Evolutionary conservation across 2,329 filamentous ascomycete genomes (phyloP), one percentile per base, ranked within the genome.

Genomic region (Calonectria crousiana): DNA sequence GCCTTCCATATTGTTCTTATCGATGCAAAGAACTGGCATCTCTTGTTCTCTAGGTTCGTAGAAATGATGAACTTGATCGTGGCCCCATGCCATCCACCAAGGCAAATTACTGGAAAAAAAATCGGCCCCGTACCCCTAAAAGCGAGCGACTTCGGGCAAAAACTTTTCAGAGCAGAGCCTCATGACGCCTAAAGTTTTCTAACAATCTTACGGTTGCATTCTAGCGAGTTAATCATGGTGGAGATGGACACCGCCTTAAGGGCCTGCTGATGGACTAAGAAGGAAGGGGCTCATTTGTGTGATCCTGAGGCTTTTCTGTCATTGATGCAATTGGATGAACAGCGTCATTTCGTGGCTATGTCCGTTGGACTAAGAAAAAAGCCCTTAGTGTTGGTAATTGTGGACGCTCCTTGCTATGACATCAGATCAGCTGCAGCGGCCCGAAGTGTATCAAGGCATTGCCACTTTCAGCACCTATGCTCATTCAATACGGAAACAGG

Each of bases 301-400:
- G 56, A 38, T 62, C 23, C 4, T 62, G 36, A 62, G 34, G 56
- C 56, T 34, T 62, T 62, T 62, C 34, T 62, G 16, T 14, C 56
- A 62, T 41, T 28, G 16, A 16, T 38, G 18, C 23, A 62, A 41
- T 62, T 41, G 56, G 23, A 41, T 41, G 23, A 62, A 28, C 23
- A 62, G 9, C 20, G 14, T 16, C 56, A 62, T 62, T 41, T 62
- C 56, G 56, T 62, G 56, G 56, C 56, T 62, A 62, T 62, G 56
- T 62, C 5, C 11, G 38, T 41, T 62, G 41, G 56, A 30, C 34
- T 30, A 38, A 62, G 16, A 60, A 41, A 41, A n/a, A 38, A 62
- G 32, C 56, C 36, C 16, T 62, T 41, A 62, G 56, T 41, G 56
- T 62, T 41, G 56, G 34, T 60, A 28, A 26, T 41, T 38, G 56